Conservation (phyloP, 23 red algal genomes). For the Gracilariopsis chorda region DNA sequence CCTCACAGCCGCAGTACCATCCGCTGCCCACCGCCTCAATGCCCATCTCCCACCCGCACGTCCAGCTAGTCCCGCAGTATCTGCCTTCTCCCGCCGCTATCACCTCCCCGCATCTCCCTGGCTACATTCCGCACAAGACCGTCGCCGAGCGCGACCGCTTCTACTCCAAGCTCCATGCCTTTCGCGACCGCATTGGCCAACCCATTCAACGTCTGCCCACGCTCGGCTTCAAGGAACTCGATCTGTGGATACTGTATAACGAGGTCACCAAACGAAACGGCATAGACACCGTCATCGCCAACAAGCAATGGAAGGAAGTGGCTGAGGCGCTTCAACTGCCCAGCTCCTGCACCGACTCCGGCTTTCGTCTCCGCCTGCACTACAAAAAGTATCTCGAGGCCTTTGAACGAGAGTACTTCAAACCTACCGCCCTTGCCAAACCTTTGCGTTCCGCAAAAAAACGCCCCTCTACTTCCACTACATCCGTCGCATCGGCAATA, state of each 20-base stretch:
- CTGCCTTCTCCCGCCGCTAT: not conserved
- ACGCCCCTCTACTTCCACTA: not conserved
- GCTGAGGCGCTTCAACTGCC: conserved; percentile 87
- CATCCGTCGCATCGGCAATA: not conserved
- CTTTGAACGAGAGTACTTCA: conserved; percentile 73
- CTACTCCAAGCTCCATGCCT: conserved; percentile 48
- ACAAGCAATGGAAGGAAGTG: conserved; percentile 95
- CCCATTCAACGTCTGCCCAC: conserved; percentile 77
- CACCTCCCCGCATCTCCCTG: not conserved
- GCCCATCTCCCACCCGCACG: not conserved
- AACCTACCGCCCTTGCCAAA: too few relatives aligned
- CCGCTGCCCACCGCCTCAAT: not conserved
- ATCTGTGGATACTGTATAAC: conserved; percentile 75
- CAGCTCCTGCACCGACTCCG: conserved; percentile 81
- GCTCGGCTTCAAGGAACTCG: conserved; percentile 89
- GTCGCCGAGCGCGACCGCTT: conserved; percentile 21
- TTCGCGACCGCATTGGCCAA: conserved; percentile 36
- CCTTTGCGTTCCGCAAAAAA: too few relatives aligned
- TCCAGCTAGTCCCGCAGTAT: not conserved
- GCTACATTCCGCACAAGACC: not conserved
- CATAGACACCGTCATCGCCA: conserved; percentile 81
- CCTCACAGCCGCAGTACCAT: not conserved
- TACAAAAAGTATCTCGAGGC: conserved; percentile 78
- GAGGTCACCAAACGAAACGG: conserved; percentile 79
- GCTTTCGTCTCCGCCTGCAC: conserved; percentile 86